Conservation (phyloP, 345 rosid genomes). For the Citrus inodora region DNA sequence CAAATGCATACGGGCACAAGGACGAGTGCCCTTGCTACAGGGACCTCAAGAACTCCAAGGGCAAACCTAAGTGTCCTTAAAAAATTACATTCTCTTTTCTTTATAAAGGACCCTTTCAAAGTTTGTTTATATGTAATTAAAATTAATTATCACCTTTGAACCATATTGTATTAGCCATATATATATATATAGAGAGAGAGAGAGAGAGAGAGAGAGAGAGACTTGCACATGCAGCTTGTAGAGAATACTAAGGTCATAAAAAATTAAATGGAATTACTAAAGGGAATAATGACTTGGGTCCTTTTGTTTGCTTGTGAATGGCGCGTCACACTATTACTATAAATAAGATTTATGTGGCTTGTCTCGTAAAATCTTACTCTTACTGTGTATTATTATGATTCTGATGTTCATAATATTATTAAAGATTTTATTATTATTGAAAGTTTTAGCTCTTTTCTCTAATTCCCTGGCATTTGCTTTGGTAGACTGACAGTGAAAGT, state of each 20-base stretch:
- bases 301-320: background rate
- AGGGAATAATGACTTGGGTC: background rate
- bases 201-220: background rate
- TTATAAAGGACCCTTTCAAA: background rate
- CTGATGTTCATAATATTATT: background rate
- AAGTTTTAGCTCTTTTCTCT: background rate
- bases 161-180: background rate
- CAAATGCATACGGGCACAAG: slow-evolving; percentile 49
- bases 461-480: background rate
- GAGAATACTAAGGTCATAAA: background rate
- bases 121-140: background rate
- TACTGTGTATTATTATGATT: background rate
- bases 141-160: background rate
- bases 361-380: background rate
- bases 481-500: background rate
- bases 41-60: slow-evolving; percentile 69
- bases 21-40: slow-evolving; percentile 77
- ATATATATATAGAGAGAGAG: too few species aligned
- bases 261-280: background rate
- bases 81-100: background rate
- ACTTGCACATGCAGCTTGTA: background rate
- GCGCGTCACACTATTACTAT: background rate
- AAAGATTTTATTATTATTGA: background rate
- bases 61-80: slow-evolving; percentile 72
- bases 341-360: background rate